These are phyloP conservation scores for Penicillium sp. DNA, from an alignment of 2,329 filamentous ascomycete species.

Conservation along the genomic window DNA sequence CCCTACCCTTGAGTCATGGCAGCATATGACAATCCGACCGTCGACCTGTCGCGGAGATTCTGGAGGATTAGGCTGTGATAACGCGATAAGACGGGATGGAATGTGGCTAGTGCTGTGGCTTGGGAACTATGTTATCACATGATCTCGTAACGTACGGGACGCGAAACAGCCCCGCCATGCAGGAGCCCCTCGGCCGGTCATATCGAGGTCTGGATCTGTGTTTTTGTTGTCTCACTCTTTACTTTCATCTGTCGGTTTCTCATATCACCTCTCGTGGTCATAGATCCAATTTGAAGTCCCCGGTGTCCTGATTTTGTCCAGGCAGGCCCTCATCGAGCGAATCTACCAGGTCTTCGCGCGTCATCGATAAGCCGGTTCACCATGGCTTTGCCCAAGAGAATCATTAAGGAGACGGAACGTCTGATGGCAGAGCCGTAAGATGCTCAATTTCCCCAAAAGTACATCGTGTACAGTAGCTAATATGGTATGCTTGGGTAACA, in stretches of 20 bases:
- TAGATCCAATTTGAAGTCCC: neutral
- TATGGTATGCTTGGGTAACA: constrained; percentile 40
- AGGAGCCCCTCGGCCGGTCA: constrained; percentile 31
- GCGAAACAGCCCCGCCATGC: constrained; percentile 19
- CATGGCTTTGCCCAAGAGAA: constrained; percentile 85
- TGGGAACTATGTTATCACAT: constrained; percentile 5
- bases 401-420: constrained; percentile 97
- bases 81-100: constrained; percentile 5
- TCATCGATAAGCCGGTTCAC: constrained; percentile 25
- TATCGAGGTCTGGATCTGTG: constrained; percentile 16
- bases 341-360: constrained; percentile 7
- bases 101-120: constrained; percentile 9
- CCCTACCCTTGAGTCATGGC: constrained; percentile 1
- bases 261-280: neutral
- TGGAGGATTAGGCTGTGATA: constrained; percentile 16
- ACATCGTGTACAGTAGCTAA: neutral
- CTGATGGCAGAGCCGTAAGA: constrained; percentile 92
- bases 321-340: neutral
- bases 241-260: neutral
- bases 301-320: neutral
- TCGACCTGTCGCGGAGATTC: neutral
- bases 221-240: constrained; percentile 6
- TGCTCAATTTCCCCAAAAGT: neutral
- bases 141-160: constrained; percentile 19
- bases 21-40: neutral